Base-by-base conservation (phyloP, 176 grass and related monocot genomes). In the Carex kokanica region DNA sequence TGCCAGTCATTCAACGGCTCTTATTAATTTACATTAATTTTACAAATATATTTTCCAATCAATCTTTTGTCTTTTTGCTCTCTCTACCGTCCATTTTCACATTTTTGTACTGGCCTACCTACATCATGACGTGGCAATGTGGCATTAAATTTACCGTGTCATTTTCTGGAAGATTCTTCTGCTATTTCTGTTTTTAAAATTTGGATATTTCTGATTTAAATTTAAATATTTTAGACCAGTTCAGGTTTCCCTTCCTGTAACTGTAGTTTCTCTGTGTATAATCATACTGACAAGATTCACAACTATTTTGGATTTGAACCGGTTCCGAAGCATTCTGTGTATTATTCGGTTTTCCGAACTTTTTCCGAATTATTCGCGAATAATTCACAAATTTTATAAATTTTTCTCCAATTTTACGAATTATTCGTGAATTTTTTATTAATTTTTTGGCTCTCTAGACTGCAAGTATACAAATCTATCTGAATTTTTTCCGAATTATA, bases 151-250 rank as follows among this genome's bases (percentile, higher is more conserved):
- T 32, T 32, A 56, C 3, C 56, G 36, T 24, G 73, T 32, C 73
- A 23, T 25, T 61, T 63, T 82, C 8, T 64, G 41, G 24, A 82
- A 65, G 32, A 82, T 65, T 81, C 21, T 40, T 82, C 41, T 21
- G 57, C 41, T 63, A 15, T 18, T 49, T 49, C 45, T 49, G 45
- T 49, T 49, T 12, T 49, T 12, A 49, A 49, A 49, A 49, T 49
- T 57, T 64, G 8, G 61, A 56, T 63, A 14, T 81, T 38, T 53
- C 43, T 40, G 16, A 1, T 71, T 71, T 8, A 0, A 71, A 40
- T 71, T 2, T 1, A 71, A 40, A 71, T 58, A 17, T 11, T 32
- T 66, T 5, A n/a, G 14, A 57, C 55, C 56, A 59, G 5, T 59
- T n/a, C 14, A 32, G 63, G 63, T 31, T 59, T 59, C 11, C 27